Conservation (phyloP, 2,329 filamentous ascomycete species). For the Colletotrichum camelliae region DNA sequence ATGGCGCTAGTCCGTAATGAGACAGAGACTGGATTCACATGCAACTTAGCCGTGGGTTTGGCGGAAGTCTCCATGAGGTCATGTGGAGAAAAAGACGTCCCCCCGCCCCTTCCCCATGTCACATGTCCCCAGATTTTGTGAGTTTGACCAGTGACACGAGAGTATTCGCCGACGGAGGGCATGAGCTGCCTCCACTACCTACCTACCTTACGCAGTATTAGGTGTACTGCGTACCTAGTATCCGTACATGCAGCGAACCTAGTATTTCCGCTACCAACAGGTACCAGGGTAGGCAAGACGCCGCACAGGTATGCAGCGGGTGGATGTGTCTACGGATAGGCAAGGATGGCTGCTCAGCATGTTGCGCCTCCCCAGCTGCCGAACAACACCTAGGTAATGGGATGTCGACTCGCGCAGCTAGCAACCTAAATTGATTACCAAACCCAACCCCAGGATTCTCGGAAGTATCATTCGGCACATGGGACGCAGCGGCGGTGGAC, state of each 20-base stretch:
- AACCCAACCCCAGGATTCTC: background rate
- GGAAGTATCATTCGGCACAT: background rate
- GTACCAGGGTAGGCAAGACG: background rate
- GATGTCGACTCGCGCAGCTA: background rate
- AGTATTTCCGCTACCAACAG: background rate
- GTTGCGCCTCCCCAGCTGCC: background rate
- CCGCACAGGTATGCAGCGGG: background rate
- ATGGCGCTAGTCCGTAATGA: conserved; percentile 7
- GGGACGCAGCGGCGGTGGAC: background rate
- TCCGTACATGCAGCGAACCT: background rate
- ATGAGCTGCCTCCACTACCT: background rate
- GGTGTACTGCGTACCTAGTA: too few species aligned
- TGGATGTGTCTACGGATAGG: background rate
- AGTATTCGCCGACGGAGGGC: background rate
- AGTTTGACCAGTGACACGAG: background rate
- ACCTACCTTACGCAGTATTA: background rate
- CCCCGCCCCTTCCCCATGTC: background rate
- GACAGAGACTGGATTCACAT: conserved; percentile 15
- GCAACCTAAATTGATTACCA: background rate
- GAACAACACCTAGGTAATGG: background rate
- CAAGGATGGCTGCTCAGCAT: background rate
- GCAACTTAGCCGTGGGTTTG: conserved; percentile 4
- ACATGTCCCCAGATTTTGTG: background rate
- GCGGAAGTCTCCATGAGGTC: conserved; percentile 9
- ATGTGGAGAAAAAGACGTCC: conserved; percentile 11